Percentiles rank a stretch among this genome's conserved stretches.
Conservation (phyloP, 2,329 filamentous ascomycete genomes). For the Amphichorda felina region DNA sequence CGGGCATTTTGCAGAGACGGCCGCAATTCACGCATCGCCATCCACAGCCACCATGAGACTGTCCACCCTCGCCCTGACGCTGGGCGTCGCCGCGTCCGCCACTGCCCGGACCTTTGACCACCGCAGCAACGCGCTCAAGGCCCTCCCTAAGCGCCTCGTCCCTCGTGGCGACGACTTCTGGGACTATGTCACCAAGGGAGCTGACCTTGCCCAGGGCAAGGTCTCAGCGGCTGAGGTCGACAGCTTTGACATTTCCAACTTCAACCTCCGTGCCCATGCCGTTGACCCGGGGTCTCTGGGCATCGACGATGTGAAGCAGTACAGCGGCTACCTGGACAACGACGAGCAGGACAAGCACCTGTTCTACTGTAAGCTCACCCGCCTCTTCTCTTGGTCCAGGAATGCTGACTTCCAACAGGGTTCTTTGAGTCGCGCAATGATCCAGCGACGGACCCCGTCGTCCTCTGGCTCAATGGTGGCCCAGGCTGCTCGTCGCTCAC, state of each 20-base stretch:
- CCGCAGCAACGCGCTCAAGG: conserved; percentile 63
- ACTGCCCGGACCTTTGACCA: conserved; percentile 18
- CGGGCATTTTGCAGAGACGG: too few relatives aligned
- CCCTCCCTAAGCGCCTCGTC: conserved; percentile 71
- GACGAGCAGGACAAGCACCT: conserved; percentile 95
- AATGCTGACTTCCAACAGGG: conserved; percentile 62
- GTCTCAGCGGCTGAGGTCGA: conserved; percentile 81
- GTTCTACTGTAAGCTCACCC: conserved; percentile 72
- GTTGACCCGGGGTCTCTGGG: conserved; percentile 77
- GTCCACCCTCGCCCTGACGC: conserved; percentile 65
- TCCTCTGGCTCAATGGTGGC: conserved; percentile 91
- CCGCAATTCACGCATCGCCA: too few relatives aligned
- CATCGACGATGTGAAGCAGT: conserved; percentile 93
- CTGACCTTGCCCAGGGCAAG: conserved; percentile 73
- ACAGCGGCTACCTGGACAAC: conserved; percentile 95
- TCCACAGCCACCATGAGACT: conserved; percentile 90
- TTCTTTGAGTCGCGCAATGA: conserved; percentile 99
- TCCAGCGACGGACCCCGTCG: conserved; percentile 89
- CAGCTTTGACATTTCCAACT: conserved; percentile 88
- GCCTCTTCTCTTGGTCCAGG: neutral
- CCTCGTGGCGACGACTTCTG: conserved; percentile 73
- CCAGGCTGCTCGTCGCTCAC: conserved; percentile 95
- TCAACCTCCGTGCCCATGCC: conserved; percentile 82
- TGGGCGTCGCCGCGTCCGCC: conserved; percentile 70
- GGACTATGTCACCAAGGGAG: conserved; percentile 83